These are phyloP conservation scores for Sugiyamaella boreocaroliniensis DNA, from an alignment of 805 yeast species.

Conservation along the genomic window DNA sequence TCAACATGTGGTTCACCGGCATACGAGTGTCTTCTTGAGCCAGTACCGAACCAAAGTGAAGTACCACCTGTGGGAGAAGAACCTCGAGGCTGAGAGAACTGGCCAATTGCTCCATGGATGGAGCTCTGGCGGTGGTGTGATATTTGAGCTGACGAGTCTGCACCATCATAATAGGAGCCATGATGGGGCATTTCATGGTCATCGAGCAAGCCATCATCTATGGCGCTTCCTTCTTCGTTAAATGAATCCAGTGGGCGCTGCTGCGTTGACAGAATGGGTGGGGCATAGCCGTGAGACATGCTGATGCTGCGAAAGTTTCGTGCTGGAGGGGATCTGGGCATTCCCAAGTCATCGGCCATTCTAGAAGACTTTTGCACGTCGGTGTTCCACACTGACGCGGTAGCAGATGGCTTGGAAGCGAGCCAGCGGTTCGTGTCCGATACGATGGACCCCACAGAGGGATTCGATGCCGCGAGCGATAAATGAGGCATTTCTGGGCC, in stretches of 20 bases:
- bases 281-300: not conserved
- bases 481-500: constrained; percentile 3
- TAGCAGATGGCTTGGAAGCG: not conserved
- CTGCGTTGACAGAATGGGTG: not conserved
- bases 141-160: not conserved
- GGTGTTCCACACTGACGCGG: not conserved
- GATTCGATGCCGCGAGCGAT: constrained; percentile 4
- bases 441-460: not conserved
- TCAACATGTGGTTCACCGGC: constrained; percentile 13
- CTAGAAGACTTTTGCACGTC: constrained; percentile 4
- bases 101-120: constrained; percentile 7
- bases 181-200: constrained; percentile 2
- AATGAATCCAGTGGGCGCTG: constrained; percentile 10
- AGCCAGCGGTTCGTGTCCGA: constrained; percentile 2
- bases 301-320: not conserved
- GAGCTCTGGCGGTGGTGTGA: not conserved
- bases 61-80: not conserved
- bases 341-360: constrained; percentile 3
- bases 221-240: constrained; percentile 11
- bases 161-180: not conserved
- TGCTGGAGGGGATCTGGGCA: constrained; percentile 11
- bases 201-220: not conserved
- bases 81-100: not conserved
- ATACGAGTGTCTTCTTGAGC: constrained; percentile 22
- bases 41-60: constrained; percentile 9